phyloP scores from a whole-genome alignment of 2,329 filamentous ascomycete species.

The Paracoccidioides lutzii region DNA sequence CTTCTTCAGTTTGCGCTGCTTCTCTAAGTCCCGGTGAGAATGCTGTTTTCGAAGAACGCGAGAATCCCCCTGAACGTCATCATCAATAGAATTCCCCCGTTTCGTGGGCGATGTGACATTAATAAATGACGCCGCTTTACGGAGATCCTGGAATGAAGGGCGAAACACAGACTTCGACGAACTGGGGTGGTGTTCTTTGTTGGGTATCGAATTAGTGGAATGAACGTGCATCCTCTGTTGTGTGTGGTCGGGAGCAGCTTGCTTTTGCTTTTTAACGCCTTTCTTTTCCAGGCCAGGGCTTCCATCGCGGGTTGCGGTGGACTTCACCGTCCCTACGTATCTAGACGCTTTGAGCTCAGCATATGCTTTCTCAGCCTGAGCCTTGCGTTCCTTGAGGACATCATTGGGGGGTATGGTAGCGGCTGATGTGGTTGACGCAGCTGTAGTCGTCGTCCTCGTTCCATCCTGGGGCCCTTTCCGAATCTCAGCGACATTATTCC shows the following conservation, averaged over 20 bases:
- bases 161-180: constrained; percentile 16
- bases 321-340: constrained; percentile 28
- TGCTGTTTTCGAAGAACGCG: constrained; percentile 31
- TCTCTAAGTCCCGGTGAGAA: constrained; percentile 45
- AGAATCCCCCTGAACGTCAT: background rate
- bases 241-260: background rate
- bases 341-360: constrained; percentile 42
- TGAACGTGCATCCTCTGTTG: background rate
- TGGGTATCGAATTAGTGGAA: background rate
- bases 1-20: constrained; percentile 45
- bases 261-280: background rate
- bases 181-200: constrained; percentile 1
- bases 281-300: background rate
- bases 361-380: constrained; percentile 39
- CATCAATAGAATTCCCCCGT: background rate
- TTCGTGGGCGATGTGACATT: background rate
- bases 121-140: constrained; percentile 19
- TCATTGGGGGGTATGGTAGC: constrained; percentile 14
- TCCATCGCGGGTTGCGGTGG: background rate
- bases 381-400: constrained; percentile 30
- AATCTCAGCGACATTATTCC: constrained; percentile 29
- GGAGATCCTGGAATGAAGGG: constrained; percentile 25
- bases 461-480: constrained; percentile 36
- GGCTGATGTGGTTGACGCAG: background rate
- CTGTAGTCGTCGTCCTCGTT: constrained; percentile 24